Percentiles rank a stretch among this genome's conserved stretches.
phyloP scores from a whole-genome alignment of 768 basidiomycete species.

The Butyriboletus loyo region DNA sequence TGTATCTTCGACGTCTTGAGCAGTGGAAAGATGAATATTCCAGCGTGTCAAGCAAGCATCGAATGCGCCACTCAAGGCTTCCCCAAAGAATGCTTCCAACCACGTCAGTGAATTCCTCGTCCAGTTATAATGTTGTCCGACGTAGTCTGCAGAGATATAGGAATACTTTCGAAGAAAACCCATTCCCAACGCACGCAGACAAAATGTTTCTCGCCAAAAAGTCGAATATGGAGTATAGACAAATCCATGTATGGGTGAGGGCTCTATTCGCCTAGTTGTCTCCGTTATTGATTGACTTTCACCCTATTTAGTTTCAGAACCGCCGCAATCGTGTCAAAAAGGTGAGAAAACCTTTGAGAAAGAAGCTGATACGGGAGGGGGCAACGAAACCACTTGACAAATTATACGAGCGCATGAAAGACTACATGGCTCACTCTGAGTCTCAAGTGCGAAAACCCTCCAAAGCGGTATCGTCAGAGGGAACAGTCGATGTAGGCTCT shows the following conservation, averaged over 20 bases:
- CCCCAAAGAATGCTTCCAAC: neutral
- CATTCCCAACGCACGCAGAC: slow-evolving; percentile 10
- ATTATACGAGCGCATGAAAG: neutral
- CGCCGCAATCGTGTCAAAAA: slow-evolving; percentile 10
- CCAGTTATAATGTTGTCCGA: accelerated
- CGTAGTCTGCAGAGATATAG: neutral
- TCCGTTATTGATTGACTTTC: neutral
- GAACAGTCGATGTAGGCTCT: neutral
- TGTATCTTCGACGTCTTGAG: neutral
- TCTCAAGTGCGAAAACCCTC: neutral
- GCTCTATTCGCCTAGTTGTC: accelerated
- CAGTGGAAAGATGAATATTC: slow-evolving; percentile 3
- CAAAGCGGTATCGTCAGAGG: neutral
- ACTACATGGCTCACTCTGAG: neutral
- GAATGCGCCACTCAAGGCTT: accelerated
- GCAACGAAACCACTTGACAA: neutral
- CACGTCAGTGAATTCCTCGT: neutral
- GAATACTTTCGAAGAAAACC: slow-evolving; percentile 8
- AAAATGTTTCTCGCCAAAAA: slow-evolving; percentile 11
- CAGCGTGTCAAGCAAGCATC: neutral
- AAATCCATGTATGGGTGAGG: slow-evolving; percentile 20
- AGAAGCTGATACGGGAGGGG: neutral
- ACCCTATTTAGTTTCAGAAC: slow-evolving; percentile 9
- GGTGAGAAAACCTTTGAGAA: neutral
- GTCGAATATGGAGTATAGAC: slow-evolving; percentile 9